Evolutionary conservation across 2,329 filamentous ascomycete genomes (phyloP), one percentile per base, ranked within the genome.

Genomic region (Fusarium paranaense): DNA sequence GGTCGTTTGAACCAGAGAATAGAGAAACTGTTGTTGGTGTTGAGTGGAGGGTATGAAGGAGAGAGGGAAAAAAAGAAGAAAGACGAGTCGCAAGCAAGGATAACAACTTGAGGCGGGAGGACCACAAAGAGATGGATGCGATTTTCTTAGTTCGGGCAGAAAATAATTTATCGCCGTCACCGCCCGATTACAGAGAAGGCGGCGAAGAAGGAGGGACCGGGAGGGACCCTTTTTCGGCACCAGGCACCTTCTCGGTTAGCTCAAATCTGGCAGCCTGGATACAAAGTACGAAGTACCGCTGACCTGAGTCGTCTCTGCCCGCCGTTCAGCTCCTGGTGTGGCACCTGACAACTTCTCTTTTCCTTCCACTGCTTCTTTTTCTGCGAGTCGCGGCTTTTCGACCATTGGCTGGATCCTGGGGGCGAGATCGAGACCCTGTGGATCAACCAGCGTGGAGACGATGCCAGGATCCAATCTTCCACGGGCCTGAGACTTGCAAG

Each of bases 161-260:
- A 78, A 79, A 77, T 71, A 78, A 78, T 77, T 78, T 76, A 78
- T 78, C 77, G 76, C 73, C 63, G 76, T 78, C 75, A 78, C 77
- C 77, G 77, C 77, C 77, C 72, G 66, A 76, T 64, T 71, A 76
- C 60, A 62, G 69, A 62, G 62, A 62, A 73, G 61, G 71, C 64
- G 59, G 59, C 59, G 37, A 70, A 37, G 63, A 32, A 52, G 47
- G 47, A 52, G 47, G 42, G 42, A 47, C 22, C 14, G 14, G 42
- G 42, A 47, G 61, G 63, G 54, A 58, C 54, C 62, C 72, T 70
- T 70, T 69, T 72, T 67, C 54, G 60, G 52, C 65, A 50, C 72
- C 69, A 74, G 35, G 52, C 54, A 33, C 61, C 35, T 66, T 72
- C 63, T 69, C 18, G 65, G 72, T 47, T 67, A 66, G 64, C 45